Evolutionary conservation across 2,329 filamentous ascomycete genomes (phyloP).

Genomic region (Venturia aucupariae): DNA sequence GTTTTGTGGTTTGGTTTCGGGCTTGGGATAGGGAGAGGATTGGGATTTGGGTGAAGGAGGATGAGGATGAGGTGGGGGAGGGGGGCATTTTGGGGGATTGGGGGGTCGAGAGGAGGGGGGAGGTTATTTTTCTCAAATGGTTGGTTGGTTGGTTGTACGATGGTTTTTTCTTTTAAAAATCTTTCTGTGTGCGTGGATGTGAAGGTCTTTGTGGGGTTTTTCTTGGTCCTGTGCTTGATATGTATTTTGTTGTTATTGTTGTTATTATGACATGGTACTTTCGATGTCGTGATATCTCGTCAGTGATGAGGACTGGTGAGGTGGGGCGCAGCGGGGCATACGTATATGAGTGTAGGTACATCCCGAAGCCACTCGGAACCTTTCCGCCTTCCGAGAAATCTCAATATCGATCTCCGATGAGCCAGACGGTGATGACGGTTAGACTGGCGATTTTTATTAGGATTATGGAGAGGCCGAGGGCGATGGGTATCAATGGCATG

Average conservation of each 20-base stretch:
- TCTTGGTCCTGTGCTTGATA: no score
- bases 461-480: constrained; percentile 15
- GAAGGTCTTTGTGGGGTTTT: no score
- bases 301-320: background rate
- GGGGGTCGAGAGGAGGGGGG: no score
- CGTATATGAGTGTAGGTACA: no score
- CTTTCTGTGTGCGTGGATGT: no score
- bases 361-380: no score
- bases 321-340: no score
- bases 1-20: constrained; percentile 55
- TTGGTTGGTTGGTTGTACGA: no score
- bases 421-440: constrained; percentile 13
- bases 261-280: background rate
- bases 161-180: no score
- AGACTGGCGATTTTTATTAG: constrained; percentile 16
- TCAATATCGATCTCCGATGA: constrained; percentile 11
- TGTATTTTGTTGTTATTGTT: background rate
- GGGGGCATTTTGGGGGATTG: no score
- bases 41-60: constrained; percentile 65
- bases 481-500: constrained; percentile 16
- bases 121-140: no score
- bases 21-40: constrained; percentile 67
- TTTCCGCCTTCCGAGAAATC: background rate
- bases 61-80: no score
- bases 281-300: constrained; percentile 4